Percentiles rank a stretch among this genome's conserved stretches.
These are phyloP conservation scores for Dioscorea alata DNA, from an alignment of 106 monocot genomes.

Conservation along the genomic window DNA sequence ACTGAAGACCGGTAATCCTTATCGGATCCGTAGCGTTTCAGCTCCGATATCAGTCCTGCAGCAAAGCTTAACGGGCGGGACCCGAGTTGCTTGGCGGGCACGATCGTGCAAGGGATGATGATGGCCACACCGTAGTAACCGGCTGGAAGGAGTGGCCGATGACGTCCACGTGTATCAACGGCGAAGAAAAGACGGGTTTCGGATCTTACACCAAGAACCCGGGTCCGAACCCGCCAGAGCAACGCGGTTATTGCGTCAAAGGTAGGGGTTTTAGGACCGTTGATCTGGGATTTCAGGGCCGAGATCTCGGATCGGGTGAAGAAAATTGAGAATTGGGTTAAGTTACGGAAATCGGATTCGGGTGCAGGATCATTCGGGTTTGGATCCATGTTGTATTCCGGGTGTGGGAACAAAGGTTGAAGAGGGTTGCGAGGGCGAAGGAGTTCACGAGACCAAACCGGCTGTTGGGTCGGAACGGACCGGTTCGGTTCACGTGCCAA, in stretches of 20 bases:
- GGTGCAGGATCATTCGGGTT: no score
- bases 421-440: neutral
- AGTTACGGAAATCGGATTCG: neutral
- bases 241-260: constrained; percentile 2
- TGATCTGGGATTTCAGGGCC: neutral
- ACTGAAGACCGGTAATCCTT: neutral
- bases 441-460: neutral
- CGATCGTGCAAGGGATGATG: neutral
- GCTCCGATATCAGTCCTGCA: neutral
- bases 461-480: neutral
- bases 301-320: constrained; percentile 5
- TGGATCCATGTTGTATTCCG: neutral
- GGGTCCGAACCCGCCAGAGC: constrained; percentile 5
- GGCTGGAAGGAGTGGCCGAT: neutral
- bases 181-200: neutral
- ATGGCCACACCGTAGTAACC: constrained; percentile 7
- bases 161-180: constrained; percentile 1
- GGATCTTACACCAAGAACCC: neutral
- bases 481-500: constrained; percentile 1
- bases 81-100: neutral
- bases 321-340: constrained; percentile 1
- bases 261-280: neutral
- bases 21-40: neutral
- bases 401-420: neutral
- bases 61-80: neutral